phyloP scores from a whole-genome alignment of 2,329 filamentous ascomycete species.

The Fusarium oligoseptatum region DNA sequence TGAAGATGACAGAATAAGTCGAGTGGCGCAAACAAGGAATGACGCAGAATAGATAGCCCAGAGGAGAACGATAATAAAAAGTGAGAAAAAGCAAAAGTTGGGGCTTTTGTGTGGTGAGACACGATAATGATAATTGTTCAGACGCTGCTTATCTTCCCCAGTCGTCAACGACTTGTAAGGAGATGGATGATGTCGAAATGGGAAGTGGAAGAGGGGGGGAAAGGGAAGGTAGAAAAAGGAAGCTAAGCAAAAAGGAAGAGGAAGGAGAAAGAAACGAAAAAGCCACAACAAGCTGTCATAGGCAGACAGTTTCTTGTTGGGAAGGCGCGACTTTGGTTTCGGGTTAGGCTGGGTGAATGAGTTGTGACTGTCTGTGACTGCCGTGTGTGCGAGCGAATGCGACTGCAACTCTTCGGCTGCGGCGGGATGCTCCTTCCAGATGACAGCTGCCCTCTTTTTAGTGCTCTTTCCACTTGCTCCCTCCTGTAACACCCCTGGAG shows the following conservation, averaged over 20 bases:
- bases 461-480: neutral
- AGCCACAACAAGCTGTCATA: conserved; percentile 23
- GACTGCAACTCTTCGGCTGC: conserved; percentile 6
- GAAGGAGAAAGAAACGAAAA: conserved; percentile 11
- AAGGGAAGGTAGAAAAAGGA: neutral
- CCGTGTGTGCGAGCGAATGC: neutral
- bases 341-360: neutral
- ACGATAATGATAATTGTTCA: conserved; percentile 4
- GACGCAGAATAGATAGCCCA: neutral
- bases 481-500: conserved; percentile 2
- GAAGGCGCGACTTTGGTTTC: conserved; percentile 1
- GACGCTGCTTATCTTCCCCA: conserved; percentile 4
- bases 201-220: neutral
- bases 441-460: conserved; percentile 17
- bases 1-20: conserved; percentile 8
- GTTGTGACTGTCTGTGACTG: neutral
- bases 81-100: conserved; percentile 5
- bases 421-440: conserved; percentile 4
- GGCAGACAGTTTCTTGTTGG: conserved; percentile 23
- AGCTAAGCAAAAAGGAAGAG: neutral
- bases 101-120: conserved; percentile 13
- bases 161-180: conserved; percentile 22
- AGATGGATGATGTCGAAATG: neutral
- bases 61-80: neutral
- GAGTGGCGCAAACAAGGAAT: conserved; percentile 11